These are phyloP conservation scores for Talaromyces amestolkiae DNA, from an alignment of 2,329 filamentous ascomycete species.

Conservation along the genomic window DNA sequence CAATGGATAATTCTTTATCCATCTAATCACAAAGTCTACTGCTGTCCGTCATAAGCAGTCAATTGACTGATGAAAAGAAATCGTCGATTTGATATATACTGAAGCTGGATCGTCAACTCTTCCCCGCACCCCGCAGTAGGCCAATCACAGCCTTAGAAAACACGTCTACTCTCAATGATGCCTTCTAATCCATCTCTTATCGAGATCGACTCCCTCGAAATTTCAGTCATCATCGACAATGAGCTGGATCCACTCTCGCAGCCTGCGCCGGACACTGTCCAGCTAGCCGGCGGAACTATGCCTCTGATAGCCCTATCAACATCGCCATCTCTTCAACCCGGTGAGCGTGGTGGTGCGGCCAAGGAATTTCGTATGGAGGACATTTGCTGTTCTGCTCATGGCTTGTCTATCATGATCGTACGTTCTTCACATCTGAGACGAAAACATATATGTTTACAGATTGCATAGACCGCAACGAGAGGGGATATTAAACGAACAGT, in stretches of 20 bases:
- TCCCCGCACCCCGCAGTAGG: not conserved
- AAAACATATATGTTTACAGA: not conserved
- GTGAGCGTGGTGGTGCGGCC: conserved; percentile 41
- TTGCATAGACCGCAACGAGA: conserved; percentile 47
- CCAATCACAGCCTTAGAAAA: not conserved
- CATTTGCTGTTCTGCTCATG: conserved; percentile 56
- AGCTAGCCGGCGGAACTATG: conserved; percentile 43
- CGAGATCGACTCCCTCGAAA: conserved; percentile 49
- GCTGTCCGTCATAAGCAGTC: too few species aligned
- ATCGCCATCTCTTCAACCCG: conserved; percentile 28
- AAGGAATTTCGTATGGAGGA: conserved; percentile 51
- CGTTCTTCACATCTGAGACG: conserved; percentile 16
- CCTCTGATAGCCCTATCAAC: conserved; percentile 42
- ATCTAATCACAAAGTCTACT: too few species aligned
- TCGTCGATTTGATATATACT: not conserved
- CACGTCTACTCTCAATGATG: not conserved
- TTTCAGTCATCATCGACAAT: conserved; percentile 54
- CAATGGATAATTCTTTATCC: too few species aligned
- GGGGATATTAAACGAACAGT: conserved; percentile 46
- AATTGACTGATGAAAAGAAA: not conserved
- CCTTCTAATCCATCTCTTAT: conserved; percentile 23
- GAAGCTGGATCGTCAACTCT: not conserved
- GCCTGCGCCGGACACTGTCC: conserved; percentile 44
- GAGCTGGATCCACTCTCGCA: conserved; percentile 55
- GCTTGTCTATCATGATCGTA: conserved; percentile 53